Conservation (phyloP, 2,329 filamentous ascomycete species). For the Tolypocladium tropicale region DNA sequence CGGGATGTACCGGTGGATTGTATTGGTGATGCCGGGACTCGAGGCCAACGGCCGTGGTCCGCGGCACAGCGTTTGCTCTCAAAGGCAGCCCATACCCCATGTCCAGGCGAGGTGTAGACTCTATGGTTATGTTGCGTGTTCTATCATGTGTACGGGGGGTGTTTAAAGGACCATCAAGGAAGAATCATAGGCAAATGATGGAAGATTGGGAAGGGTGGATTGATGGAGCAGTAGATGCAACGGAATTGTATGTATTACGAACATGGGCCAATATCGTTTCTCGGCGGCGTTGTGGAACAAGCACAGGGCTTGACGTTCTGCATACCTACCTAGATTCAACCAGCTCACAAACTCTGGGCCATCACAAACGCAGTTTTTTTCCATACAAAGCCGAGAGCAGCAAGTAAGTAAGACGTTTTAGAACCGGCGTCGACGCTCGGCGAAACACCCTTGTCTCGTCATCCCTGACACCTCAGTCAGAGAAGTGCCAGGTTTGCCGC, state of each 20-base stretch:
- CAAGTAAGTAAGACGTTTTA: too few relatives aligned
- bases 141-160: neutral
- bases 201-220: neutral
- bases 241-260: neutral
- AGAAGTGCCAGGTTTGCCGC: too few relatives aligned
- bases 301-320: neutral
- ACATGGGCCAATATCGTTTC: neutral
- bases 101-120: too few relatives aligned
- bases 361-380: too few relatives aligned
- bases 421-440: too few relatives aligned
- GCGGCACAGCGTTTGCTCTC: neutral
- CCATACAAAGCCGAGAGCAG: too few relatives aligned
- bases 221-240: neutral
- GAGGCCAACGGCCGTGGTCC: neutral
- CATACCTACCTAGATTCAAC: too few relatives aligned
- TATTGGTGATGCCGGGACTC: neutral
- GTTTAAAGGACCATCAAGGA: neutral
- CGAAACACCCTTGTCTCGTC: too few relatives aligned
- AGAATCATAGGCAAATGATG: neutral
- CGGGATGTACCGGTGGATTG: neutral
- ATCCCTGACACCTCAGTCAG: too few relatives aligned
- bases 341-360: too few relatives aligned
- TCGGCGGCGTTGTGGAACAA: neutral
- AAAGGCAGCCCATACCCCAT: neutral
- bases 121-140: too few relatives aligned